phyloP scores from a whole-genome alignment of 2,329 filamentous ascomycete species.

The Fonsecaea monophora region DNA sequence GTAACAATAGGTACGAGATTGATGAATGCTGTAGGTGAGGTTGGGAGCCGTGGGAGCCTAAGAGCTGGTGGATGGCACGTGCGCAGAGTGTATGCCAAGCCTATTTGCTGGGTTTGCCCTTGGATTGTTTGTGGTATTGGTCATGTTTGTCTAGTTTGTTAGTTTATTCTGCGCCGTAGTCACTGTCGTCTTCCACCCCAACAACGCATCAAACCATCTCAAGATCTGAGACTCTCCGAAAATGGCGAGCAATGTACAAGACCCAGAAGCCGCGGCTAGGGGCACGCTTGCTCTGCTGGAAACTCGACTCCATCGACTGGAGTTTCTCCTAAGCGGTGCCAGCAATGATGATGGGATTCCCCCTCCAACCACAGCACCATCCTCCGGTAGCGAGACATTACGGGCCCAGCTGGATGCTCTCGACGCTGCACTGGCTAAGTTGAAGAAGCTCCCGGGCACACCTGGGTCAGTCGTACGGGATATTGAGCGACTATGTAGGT shows the following conservation, averaged over 20 bases:
- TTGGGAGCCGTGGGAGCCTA: background rate
- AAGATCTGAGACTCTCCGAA: background rate
- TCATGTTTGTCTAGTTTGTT: conserved; percentile 1
- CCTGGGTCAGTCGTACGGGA: conserved; percentile 47
- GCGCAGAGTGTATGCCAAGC: background rate
- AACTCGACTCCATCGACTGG: conserved; percentile 51
- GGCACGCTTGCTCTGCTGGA: conserved; percentile 47
- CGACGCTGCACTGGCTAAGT: conserved; percentile 48
- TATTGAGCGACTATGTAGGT: conserved; percentile 51
- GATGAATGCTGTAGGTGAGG: background rate
- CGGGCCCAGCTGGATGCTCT: conserved; percentile 49
- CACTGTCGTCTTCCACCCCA: background rate
- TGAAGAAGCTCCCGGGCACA: conserved; percentile 45
- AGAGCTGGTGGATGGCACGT: background rate
- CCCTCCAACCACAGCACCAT: conserved; percentile 44
- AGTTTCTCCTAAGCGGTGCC: conserved; percentile 53
- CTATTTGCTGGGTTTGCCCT: conserved; percentile 21
- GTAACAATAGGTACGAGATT: background rate
- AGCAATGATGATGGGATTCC: conserved; percentile 51
- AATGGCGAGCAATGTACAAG: conserved; percentile 23
- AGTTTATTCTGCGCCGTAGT: background rate
- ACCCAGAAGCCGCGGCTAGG: conserved; percentile 33
- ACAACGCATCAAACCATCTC: background rate
- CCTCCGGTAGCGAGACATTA: conserved; percentile 48
- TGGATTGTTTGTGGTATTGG: background rate